phyloP scores from a whole-genome alignment of 768 basidiomycete genomes.

The Arthromyces matolae region DNA sequence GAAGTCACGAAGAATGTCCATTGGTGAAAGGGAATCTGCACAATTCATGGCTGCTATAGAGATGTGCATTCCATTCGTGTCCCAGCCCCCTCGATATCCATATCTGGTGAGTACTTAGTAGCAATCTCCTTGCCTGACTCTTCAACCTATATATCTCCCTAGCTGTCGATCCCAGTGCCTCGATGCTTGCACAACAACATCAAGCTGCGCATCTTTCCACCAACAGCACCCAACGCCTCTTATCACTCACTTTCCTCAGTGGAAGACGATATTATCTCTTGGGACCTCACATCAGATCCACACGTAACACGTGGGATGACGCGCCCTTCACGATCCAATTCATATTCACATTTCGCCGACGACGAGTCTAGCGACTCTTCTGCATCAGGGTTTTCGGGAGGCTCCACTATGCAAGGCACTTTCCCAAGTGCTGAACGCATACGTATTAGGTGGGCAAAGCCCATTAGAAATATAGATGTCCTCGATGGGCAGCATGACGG shows the following conservation, averaged over 20 bases:
- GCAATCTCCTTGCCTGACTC: conserved; percentile 2
- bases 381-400: conserved; percentile 51
- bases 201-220: conserved; percentile 70
- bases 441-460: conserved; percentile 76
- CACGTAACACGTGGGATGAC: conserved; percentile 56
- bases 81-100: conserved; percentile 67
- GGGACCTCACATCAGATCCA: conserved; percentile 78
- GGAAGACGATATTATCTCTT: conserved; percentile 63
- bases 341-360: conserved; percentile 72
- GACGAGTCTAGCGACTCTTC: conserved; percentile 79
- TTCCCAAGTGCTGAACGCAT: conserved; percentile 77
- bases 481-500: conserved; percentile 43
- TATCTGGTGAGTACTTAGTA: conserved; percentile 51
- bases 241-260: conserved; percentile 73
- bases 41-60: conserved; percentile 84
- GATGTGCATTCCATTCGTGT: conserved; percentile 67
- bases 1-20: conserved; percentile 47
- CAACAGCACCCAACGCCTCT: conserved; percentile 49
- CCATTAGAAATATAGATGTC: conserved; percentile 44
- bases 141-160: conserved; percentile 3
- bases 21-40: conserved; percentile 55
- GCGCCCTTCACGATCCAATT: conserved; percentile 51
- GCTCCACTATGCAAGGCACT: conserved; percentile 68
- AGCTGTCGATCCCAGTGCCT: conserved; percentile 78
- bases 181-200: conserved; percentile 76